A percentile compares a stretch with the other conserved stretches of the same genome.
Evolutionary conservation across 352 stramenopile genomes (phyloP).

Genomic region (Phytophthora palmivora): DNA sequence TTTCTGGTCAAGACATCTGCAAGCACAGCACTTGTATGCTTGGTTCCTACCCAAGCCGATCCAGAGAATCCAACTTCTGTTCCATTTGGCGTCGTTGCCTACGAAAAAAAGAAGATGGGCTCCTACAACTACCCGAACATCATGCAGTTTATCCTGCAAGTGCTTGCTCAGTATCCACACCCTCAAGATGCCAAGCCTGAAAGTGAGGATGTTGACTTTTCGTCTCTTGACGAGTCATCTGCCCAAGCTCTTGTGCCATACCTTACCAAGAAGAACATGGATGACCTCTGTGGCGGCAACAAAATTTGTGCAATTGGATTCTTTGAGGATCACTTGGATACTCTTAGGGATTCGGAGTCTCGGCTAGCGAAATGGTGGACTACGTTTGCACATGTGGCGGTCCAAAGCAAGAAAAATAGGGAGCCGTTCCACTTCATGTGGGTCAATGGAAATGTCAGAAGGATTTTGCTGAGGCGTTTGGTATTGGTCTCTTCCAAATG

Average conservation of each 20-base stretch:
- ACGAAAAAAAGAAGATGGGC: conserved; percentile 76
- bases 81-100: conserved; percentile 69
- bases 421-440: conserved; percentile 82
- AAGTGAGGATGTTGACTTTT: conserved; percentile 32
- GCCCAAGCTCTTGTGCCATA: conserved; percentile 50
- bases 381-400: conserved; percentile 53
- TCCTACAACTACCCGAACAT: conserved; percentile 71
- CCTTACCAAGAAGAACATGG: conserved; percentile 58
- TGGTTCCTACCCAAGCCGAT: conserved; percentile 51
- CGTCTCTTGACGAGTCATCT: conserved; percentile 37
- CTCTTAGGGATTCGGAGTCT: conserved; percentile 47
- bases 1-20: conserved; percentile 54
- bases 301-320: conserved; percentile 85
- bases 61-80: conserved; percentile 30
- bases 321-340: conserved; percentile 69
- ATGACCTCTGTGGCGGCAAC: conserved; percentile 56
- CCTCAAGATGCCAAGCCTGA: conserved; percentile 33
- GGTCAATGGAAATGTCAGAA: conserved; percentile 79
- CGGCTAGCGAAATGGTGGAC: conserved; percentile 47
- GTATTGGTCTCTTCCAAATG: conserved; percentile 78
- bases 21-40: conserved; percentile 49
- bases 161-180: conserved; percentile 74
- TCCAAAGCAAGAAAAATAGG: conserved; percentile 52
- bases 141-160: conserved; percentile 70
- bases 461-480: conserved; percentile 73